phyloP scores from a whole-genome alignment of 2,329 filamentous ascomycete species.

The Colletotrichum sp. region DNA sequence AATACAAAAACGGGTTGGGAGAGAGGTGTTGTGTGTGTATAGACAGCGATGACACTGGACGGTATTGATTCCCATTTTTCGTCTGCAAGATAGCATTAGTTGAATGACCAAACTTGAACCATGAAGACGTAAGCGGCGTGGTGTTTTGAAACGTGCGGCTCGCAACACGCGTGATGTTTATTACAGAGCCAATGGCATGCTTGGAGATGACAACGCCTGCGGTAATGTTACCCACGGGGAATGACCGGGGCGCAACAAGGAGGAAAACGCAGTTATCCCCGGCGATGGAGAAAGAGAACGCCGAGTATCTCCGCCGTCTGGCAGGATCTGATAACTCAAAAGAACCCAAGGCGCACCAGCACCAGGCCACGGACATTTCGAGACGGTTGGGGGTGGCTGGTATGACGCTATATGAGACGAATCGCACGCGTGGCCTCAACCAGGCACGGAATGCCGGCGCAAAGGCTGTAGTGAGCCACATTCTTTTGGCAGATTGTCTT shows the following conservation, averaged over 20 bases:
- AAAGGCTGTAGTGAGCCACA: background rate
- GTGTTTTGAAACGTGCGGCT: background rate
- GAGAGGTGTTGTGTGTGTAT: background rate
- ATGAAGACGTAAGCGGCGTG: background rate
- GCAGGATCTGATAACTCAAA: slow-evolving; percentile 10
- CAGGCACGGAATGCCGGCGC: background rate
- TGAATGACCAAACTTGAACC: background rate
- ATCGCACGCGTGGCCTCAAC: background rate
- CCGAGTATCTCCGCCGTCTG: background rate
- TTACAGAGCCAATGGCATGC: background rate
- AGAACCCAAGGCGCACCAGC: background rate
- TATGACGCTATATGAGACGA: background rate
- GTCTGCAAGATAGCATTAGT: background rate
- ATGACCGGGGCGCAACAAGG: background rate
- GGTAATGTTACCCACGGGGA: background rate
- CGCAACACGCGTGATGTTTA: background rate
- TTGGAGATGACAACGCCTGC: background rate
- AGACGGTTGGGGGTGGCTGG: background rate
- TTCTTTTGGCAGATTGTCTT: background rate
- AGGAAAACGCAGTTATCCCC: background rate
- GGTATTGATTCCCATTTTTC: background rate
- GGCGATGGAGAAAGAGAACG: background rate
- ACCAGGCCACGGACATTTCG: background rate
- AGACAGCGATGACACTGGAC: background rate
- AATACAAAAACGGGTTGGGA: background rate